Base-by-base conservation (phyloP, 2,329 filamentous ascomycete species). In the Fusarium subglutinans region DNA sequence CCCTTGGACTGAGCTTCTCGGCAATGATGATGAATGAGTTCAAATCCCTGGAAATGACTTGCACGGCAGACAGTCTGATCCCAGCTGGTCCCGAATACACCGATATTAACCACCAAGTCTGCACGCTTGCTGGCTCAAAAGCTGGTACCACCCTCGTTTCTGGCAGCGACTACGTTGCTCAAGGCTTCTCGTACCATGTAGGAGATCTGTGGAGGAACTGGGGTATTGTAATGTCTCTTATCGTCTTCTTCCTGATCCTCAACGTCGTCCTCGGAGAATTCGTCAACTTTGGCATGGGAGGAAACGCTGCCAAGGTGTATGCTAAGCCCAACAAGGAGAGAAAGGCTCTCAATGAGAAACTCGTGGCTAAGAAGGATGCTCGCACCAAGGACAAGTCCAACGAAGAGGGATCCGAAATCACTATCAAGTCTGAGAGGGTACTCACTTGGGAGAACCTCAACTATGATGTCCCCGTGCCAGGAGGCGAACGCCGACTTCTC, bases 21-120 rank as follows among this genome's bases (percentile, higher is more conserved):
- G 86, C 90, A 5, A 82, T 98, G 82, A 96, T 97, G 93, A 90
- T 93, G 77, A 98, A 97, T 78, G 95, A 98, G 79, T 97, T 98
- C 77, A 87, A 87, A 41, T 84, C 89, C 17, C 85, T 93, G 47
- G 87, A 91, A 35, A 85, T 97, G 80, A 90, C 88, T 0, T 98
- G 95, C 78, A 89, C 89, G 0, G 85, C 86, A 5, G 86, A 88
- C 50, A 93, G 90, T 0, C 84, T 97, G 9, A 86, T 97, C 26
- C 94, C 94, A 0, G 88, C 86, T 8, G 94, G 94, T 0, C 86
- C 89, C 2, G 89, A 87, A 2, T 97, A 97, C 76, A 85, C 83
- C 66, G 87, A 95, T 69, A 90, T 95, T 77, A 85, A 89, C 45
- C 86, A 95, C 77, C 94, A 96, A 82, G 92, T 94, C 4, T 98